Base-by-base conservation (phyloP, 331 rosid species). In the Stylosanthes scabra region DNA sequence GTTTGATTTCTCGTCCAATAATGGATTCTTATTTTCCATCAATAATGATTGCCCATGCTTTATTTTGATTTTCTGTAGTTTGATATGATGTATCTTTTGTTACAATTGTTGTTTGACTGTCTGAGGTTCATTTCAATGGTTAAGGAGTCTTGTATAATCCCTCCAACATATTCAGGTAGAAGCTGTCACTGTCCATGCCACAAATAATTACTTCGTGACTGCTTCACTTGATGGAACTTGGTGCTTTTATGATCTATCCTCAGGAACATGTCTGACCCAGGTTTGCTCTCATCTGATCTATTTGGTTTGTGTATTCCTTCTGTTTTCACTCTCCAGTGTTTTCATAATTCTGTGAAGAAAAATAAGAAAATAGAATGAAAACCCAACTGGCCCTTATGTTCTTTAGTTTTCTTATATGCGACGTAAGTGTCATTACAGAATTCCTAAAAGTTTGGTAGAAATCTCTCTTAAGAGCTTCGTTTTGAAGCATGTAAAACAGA, bases 211-310 rank as follows among this genome's bases (percentile, higher is more conserved):
- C 88, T 86, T 92, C 34, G 99, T 95, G 81, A 95, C 98, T 27
- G 96, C 98, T 62, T 95, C 99, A 58, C 98, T 95, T 71, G 99
- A 95, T 65, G 84, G 86, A 82, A 88, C 96, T 9, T 95, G 99
- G 99, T 92, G 98, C 83, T 95, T 95, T 81, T 95, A 95, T 72
- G 97, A 95, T 2, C 83, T 95, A 65, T 81, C 99, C 66, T 88
- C 98, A n/a, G 99, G 99, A 41, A 80, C 87, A 75, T 95, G 99
- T 83, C 87, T 95, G n/a, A 83, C 97, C 61, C 98, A 95, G 99
- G 99, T 93, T 12, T 63, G 75, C 14, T 69, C 76, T 41, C 60
- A 12, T 74, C 66, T 66, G 10, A 28, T 62, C 34, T 49, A 54
- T 62, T 56, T 63, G 5, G n/a, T 54, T 34, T 31, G 37, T 31